Evolutionary conservation across 2,329 filamentous ascomycete genomes (phyloP).

Genomic region (Pseudogymnoascus sp.): DNA sequence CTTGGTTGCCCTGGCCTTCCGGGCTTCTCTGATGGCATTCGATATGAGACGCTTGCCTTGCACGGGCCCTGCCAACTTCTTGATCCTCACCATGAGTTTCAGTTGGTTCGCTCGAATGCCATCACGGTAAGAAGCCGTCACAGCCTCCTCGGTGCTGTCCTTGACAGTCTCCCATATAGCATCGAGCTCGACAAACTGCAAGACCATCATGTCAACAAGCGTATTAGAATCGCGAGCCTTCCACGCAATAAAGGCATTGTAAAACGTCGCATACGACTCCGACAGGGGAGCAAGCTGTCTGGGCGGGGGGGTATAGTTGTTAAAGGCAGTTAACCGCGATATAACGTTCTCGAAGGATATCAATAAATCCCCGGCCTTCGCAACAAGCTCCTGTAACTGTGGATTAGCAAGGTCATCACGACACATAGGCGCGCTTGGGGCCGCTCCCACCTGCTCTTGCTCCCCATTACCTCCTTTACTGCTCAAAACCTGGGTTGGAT

Average conservation of each 20-base stretch:
- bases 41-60: constrained; percentile 65
- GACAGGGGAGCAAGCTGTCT: constrained; percentile 54
- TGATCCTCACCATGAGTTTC: constrained; percentile 70
- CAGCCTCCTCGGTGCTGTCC: constrained; percentile 63
- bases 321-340: constrained; percentile 54
- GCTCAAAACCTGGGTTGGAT: constrained; percentile 69
- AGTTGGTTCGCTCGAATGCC: constrained; percentile 76
- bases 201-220: constrained; percentile 75
- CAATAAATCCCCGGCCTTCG: constrained; percentile 68
- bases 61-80: constrained; percentile 64
- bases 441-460: constrained; percentile 47
- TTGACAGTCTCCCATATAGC: constrained; percentile 78
- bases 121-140: constrained; percentile 67
- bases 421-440: constrained; percentile 36
- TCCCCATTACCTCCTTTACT: constrained; percentile 55
- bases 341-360: constrained; percentile 70
- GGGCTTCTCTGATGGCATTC: constrained; percentile 64
- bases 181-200: constrained; percentile 77
- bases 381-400: constrained; percentile 61
- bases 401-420: constrained; percentile 51
- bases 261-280: constrained; percentile 64
- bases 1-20: constrained; percentile 57
- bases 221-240: constrained; percentile 72
- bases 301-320: constrained; percentile 58
- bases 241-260: constrained; percentile 75